Percentiles rank a stretch among this genome's conserved stretches.
These are phyloP conservation scores for Xylaria acuta DNA, from an alignment of 495 filamentous ascomycete genomes.

Conservation along the genomic window DNA sequence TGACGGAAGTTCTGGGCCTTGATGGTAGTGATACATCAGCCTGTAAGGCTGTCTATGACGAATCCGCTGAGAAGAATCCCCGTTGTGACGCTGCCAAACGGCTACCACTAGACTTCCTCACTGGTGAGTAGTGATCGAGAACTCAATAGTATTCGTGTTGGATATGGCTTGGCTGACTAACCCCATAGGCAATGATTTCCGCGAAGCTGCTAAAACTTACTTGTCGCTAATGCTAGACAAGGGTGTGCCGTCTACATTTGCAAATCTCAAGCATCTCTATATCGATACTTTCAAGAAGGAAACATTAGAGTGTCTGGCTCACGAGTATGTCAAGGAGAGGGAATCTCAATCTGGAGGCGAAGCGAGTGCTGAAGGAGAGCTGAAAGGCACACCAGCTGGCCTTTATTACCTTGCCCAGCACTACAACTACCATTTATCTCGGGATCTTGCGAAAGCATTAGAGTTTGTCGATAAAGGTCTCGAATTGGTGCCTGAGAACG, in stretches of 20 bases:
- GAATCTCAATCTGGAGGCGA: slow-evolving; percentile 50
- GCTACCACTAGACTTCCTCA: slow-evolving; percentile 87
- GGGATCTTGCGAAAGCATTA: slow-evolving; percentile 80
- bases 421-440: slow-evolving; percentile 90
- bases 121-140: slow-evolving; percentile 59
- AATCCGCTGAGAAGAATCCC: slow-evolving; percentile 79
- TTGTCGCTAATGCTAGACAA: slow-evolving; percentile 87
- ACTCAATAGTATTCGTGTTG: background rate
- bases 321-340: slow-evolving; percentile 72
- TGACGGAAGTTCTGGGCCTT: slow-evolving; percentile 73
- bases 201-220: slow-evolving; percentile 78
- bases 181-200: slow-evolving; percentile 75
- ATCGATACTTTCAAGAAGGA: slow-evolving; percentile 75
- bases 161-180: slow-evolving; percentile 1
- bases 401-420: slow-evolving; percentile 96
- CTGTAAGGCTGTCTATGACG: slow-evolving; percentile 76
- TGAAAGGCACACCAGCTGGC: slow-evolving; percentile 75
- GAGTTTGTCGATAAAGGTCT: slow-evolving; percentile 85
- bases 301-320: slow-evolving; percentile 74
- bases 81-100: slow-evolving; percentile 84
- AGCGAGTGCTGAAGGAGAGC: slow-evolving; percentile 57
- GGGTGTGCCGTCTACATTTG: slow-evolving; percentile 95
- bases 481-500: slow-evolving; percentile 73
- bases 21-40: slow-evolving; percentile 63
- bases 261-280: slow-evolving; percentile 94